These are phyloP conservation scores for Apophysomyces trapeziformis DNA, from an alignment of 371 early-diverging fungal species.

Conservation along the genomic window DNA sequence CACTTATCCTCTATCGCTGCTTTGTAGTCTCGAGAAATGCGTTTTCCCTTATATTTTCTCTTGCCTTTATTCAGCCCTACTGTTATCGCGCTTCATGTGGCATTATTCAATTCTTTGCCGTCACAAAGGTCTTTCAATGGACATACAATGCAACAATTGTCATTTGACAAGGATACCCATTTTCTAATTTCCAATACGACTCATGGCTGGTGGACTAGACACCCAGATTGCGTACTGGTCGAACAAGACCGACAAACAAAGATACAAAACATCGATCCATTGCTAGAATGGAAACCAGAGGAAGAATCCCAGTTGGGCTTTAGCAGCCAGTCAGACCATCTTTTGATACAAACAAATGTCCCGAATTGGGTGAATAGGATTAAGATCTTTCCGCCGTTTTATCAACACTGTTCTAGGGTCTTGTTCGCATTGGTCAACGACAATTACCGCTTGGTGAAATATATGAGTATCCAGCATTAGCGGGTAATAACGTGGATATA, in stretches of 20 bases:
- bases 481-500: constrained; percentile 46
- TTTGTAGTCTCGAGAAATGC: too few relatives aligned
- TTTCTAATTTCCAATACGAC: not conserved
- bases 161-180: constrained; percentile 5
- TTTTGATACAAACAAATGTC: not conserved
- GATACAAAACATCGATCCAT: not conserved
- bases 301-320: not conserved
- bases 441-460: constrained; percentile 22
- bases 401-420: constrained; percentile 19
- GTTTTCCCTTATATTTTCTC: too few relatives aligned
- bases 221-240: not conserved
- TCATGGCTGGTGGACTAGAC: not conserved
- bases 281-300: not conserved
- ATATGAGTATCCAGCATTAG: constrained; percentile 23
- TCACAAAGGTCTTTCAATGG: not conserved
- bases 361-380: not conserved
- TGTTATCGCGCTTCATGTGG: not conserved
- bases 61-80: not conserved
- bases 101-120: not conserved
- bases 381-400: not conserved
- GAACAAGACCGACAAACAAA: not conserved
- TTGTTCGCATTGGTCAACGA: constrained; percentile 31
- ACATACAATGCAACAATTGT: not conserved
- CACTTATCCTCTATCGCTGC: too few relatives aligned
- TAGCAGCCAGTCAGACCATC: not conserved